Evolutionary conservation across 495 filamentous ascomycete genomes (phyloP), one percentile per base, ranked within the genome.

Genomic region (Tetracladium setigerum): DNA sequence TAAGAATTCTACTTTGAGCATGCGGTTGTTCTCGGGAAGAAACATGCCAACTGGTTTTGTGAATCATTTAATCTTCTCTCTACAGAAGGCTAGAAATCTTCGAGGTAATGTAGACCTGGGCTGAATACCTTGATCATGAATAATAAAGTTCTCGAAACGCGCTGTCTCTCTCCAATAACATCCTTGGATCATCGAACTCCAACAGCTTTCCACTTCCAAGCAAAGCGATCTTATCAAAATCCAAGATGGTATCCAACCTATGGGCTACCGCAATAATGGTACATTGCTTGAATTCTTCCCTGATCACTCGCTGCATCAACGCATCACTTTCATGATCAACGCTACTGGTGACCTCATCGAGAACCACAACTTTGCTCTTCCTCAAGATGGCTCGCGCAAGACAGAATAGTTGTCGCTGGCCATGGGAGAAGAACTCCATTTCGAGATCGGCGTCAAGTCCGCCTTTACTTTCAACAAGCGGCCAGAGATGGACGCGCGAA

Each of bases 261-360:
- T 86, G 82, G 0, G 80, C 76, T 1, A 87, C 73, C 11, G 79
- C 68, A 38, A 86, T 59, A 35, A 84, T 70, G 7, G 80, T 86
- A 50, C 74, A 69, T 1, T 66, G 66, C 14, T 57, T 61, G 59
- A 84, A 79, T 45, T 79, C 74, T 43, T 75, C 62, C 0, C 77
- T 66, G 14, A 85, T 71, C 45, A 84, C 67, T n/a, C 64, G 60
- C 51, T 79, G 74, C 67, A 82, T 78, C 30, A 77, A 59, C 33
- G 67, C 67, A 50, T 82, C 77, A 17, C 75, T 78, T 49, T 72
- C 67, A 36, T 59, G 58, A 55, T 82, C 78, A 44, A 81, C 68
- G 45, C 50, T 68, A 60, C 70, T 72, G n/a, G 69, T 74, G 0
- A 67, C 63, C 47, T 76, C 71, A 48, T 76, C 72, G 34, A 74